Evolutionary conservation across 495 filamentous ascomycete genomes (phyloP).

Genomic region (Tuber umbilicatum): DNA sequence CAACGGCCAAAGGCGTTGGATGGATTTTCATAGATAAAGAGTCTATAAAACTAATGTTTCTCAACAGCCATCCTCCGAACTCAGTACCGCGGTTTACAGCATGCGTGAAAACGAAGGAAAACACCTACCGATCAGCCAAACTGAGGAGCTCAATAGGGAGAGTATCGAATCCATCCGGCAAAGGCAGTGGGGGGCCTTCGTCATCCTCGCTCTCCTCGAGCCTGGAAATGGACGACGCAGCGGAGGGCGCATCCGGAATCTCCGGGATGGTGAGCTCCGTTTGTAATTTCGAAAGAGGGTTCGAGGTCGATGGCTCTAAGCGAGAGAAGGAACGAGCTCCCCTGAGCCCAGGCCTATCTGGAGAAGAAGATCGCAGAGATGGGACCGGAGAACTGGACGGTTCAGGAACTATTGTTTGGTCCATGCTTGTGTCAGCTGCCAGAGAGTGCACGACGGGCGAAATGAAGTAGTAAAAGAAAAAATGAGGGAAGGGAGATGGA

Average conservation of each 20-base stretch:
- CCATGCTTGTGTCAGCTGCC: slow-evolving; percentile 21
- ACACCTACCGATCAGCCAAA: slow-evolving; percentile 69
- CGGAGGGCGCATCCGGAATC: slow-evolving; percentile 28
- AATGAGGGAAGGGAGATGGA: slow-evolving; percentile 7
- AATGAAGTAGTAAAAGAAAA: slow-evolving; percentile 15
- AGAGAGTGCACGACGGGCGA: slow-evolving; percentile 10
- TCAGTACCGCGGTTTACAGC: slow-evolving; percentile 5
- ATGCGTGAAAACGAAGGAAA: not conserved
- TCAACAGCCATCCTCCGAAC: slow-evolving; percentile 23
- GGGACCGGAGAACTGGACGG: slow-evolving; percentile 32
- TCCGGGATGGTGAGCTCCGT: slow-evolving; percentile 31
- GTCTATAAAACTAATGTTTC: slow-evolving; percentile 68
- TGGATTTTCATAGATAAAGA: slow-evolving; percentile 83
- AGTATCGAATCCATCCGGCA: slow-evolving; percentile 62
- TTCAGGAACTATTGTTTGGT: slow-evolving; percentile 17
- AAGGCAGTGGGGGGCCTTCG: slow-evolving; percentile 43
- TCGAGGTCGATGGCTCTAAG: slow-evolving; percentile 39
- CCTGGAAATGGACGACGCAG: slow-evolving; percentile 47
- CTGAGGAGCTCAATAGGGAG: slow-evolving; percentile 88
- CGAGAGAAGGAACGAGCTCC: slow-evolving; percentile 44
- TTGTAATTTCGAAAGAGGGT: slow-evolving; percentile 34
- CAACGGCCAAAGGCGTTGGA: slow-evolving; percentile 72
- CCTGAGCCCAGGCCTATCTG: slow-evolving; percentile 35
- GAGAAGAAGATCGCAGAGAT: slow-evolving; percentile 34
- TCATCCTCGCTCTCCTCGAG: slow-evolving; percentile 54